Base-by-base conservation (phyloP, 768 basidiomycete genomes). In the Lactarius tabidus region DNA sequence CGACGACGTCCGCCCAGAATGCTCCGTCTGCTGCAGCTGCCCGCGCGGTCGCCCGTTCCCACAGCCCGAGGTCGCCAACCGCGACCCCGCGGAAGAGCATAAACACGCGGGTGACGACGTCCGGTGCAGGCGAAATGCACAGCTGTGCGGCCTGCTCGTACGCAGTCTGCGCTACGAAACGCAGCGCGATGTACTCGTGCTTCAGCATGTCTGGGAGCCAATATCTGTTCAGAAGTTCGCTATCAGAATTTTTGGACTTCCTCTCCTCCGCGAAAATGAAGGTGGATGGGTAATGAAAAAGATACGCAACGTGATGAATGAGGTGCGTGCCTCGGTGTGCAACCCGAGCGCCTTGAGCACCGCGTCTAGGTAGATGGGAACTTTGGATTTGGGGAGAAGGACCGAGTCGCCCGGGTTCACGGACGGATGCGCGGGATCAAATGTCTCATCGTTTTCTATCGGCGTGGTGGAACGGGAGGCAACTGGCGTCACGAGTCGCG, bases 1-100 rank as follows among this genome's bases (percentile, higher is more conserved):
- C 80, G 8, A 81, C 79, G 2, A 78, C 70, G 2, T 65, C 63
- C 31, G 66, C 59, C 79, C 79, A 81, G 35, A 54, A 58, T 17
- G 65, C 62, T 2, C 73, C 74, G 33, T 74, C 71, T 15, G 57
- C 60, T 8, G 70, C 70, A 8, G 60, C 56, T 2, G 69, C 72
- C 2, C 70, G 62, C 1, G 76, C 74, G 12, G 55, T 51, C n/a
- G 55, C 55, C 9, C 51, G 63, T 0, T 60, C 45, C 80, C 79
- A 81, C 3, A 53, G 48, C 1, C 35, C 57, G 5, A 71, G 23
- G 1, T 75, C 70, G 0, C 65, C 70, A 6, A 69, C 69, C 7
- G 53, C 35, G 0, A 82, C 68, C 1, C 79, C 79, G 20, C 74
- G 70, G 71, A 81, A 84, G 3, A 82, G 68, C 80, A 83, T 81